phyloP scores from a whole-genome alignment of 768 basidiomycete species.

The Macrolepiota albuminosa region DNA sequence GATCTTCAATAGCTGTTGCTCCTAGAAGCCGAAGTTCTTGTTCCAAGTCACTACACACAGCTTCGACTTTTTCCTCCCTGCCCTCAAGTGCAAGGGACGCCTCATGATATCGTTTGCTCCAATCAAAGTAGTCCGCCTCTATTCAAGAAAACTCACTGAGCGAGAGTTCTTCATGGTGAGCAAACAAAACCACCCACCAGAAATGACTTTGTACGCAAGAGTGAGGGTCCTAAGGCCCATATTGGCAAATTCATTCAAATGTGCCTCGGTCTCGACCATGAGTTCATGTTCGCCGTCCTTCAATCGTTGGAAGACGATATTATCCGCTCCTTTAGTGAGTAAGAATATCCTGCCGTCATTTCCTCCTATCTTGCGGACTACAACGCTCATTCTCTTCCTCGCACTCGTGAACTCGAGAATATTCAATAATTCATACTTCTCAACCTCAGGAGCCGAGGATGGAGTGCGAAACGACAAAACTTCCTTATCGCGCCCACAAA shows the following conservation, averaged over 20 bases:
- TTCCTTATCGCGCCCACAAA: slow-evolving; percentile 85
- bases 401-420: slow-evolving; percentile 93
- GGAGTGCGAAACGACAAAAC: slow-evolving; percentile 73
- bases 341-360: slow-evolving; percentile 59
- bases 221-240: slow-evolving; percentile 88
- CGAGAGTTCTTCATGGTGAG: neutral
- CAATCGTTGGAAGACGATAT: slow-evolving; percentile 90
- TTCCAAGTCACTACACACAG: slow-evolving; percentile 78
- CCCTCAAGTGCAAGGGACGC: slow-evolving; percentile 76
- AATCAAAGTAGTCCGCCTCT: slow-evolving; percentile 75
- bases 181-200: slow-evolving; percentile 37
- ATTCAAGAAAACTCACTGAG: slow-evolving; percentile 8
- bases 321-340: slow-evolving; percentile 91
- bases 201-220: slow-evolving; percentile 80
- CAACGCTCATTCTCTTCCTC: slow-evolving; percentile 92
- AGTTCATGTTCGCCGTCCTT: slow-evolving; percentile 58
- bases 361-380: slow-evolving; percentile 69
- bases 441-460: slow-evolving; percentile 47
- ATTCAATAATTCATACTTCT: slow-evolving; percentile 85
- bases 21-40: slow-evolving; percentile 77
- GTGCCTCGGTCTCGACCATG: slow-evolving; percentile 70
- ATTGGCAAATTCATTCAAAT: slow-evolving; percentile 83
- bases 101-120: slow-evolving; percentile 77
- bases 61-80: slow-evolving; percentile 77
- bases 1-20: slow-evolving; percentile 97